phyloP scores from a whole-genome alignment of 495 filamentous ascomycete species.

The Durotheca rogersii region DNA sequence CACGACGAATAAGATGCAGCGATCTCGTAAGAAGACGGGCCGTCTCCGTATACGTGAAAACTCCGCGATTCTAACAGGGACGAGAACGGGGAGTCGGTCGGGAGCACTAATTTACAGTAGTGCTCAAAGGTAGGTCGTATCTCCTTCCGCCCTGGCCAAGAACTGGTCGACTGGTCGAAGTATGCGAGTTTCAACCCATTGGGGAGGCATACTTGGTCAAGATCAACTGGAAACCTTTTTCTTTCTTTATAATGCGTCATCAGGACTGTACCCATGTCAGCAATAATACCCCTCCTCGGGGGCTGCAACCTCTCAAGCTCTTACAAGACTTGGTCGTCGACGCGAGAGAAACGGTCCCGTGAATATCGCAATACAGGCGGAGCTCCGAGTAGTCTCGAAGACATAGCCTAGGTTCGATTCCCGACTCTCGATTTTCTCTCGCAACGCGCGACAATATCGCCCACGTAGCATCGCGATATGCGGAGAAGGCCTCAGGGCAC shows the following conservation, averaged over 20 bases:
- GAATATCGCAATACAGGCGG: constrained; percentile 4
- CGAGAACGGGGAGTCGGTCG: constrained; percentile 33
- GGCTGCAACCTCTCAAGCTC: constrained; percentile 11
- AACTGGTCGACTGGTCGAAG: constrained; percentile 22
- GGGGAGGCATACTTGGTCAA: constrained; percentile 34
- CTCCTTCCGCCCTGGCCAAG: constrained; percentile 35
- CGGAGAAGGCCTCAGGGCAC: constrained; percentile 37
- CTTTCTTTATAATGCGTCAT: constrained; percentile 37
- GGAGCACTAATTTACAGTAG: constrained; percentile 39
- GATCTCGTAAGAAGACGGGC: constrained; percentile 55
- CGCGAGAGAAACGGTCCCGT: constrained; percentile 28
- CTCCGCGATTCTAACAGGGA: constrained; percentile 22
- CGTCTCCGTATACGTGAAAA: constrained; percentile 28
- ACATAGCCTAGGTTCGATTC: constrained; percentile 18
- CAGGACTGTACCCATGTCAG: constrained; percentile 13
- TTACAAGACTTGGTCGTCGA: constrained; percentile 39
- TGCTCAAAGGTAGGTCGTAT: constrained; percentile 39
- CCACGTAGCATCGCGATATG: constrained; percentile 51
- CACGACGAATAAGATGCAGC: constrained; percentile 54
- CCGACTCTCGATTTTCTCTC: constrained; percentile 1
- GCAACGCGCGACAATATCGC: constrained; percentile 31
- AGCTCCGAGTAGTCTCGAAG: constrained; percentile 33
- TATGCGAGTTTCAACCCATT: constrained; percentile 35
- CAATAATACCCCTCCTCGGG: not conserved
- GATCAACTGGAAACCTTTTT: constrained; percentile 37